Evolutionary conservation across 202 grass and related monocot species (phyloP).

Genomic region (Panicum hallii): DNA sequence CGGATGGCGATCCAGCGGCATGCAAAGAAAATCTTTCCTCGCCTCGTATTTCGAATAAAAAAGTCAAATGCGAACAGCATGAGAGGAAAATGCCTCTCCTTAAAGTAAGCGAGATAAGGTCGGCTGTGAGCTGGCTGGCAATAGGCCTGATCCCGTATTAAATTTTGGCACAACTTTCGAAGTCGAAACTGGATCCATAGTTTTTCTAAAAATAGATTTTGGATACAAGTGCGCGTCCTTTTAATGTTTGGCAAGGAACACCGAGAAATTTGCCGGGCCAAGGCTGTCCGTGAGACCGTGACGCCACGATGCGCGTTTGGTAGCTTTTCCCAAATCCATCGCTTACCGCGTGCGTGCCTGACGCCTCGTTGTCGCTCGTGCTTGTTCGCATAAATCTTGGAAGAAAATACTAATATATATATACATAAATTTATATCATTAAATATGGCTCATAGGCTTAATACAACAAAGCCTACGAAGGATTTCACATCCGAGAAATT

Average conservation of each 20-base stretch:
- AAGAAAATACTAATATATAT: too few relatives aligned
- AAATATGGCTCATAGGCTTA: too few relatives aligned
- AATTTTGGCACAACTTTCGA: not conserved
- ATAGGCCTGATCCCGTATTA: not conserved
- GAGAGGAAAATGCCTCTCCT: not conserved
- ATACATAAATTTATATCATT: too few relatives aligned
- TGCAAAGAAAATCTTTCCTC: not conserved
- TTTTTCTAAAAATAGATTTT: not conserved
- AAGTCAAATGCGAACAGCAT: not conserved
- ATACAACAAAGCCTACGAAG: too few relatives aligned
- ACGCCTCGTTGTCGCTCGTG: not conserved
- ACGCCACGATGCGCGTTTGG: not conserved
- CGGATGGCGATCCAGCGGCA: not conserved
- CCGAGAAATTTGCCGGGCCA: not conserved
- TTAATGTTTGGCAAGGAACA: not conserved
- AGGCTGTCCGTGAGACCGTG: not conserved
- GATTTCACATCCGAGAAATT: too few relatives aligned
- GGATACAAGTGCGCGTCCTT: not conserved
- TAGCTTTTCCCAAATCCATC: not conserved
- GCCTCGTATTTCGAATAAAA: not conserved
- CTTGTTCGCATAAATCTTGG: not conserved
- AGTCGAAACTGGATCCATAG: not conserved
- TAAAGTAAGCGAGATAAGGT: not conserved
- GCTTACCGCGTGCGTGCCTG: not conserved
- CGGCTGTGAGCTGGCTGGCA: constrained; percentile 4